Conservation (phyloP, 371 early-diverging fungal genomes). For the Mucor mucedo region DNA sequence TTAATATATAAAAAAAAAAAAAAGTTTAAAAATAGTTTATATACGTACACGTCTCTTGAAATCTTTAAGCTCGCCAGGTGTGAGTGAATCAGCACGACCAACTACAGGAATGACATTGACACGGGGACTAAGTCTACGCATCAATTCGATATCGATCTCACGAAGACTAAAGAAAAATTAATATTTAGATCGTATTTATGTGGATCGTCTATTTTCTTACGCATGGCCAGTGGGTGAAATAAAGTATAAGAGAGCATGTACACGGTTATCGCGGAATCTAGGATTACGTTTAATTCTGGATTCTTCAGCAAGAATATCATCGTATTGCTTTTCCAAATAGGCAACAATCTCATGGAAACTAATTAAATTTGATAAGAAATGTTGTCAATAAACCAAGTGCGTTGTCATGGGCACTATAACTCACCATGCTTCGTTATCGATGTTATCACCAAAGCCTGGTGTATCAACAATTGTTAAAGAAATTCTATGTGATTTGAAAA, state of each 20-base stretch:
- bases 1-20: too few relatives aligned
- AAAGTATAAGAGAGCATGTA: conserved; percentile 98
- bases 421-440: conserved; percentile 80
- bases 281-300: conserved; percentile 94
- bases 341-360: conserved; percentile 86
- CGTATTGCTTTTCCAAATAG: conserved; percentile 95
- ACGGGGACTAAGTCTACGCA: conserved; percentile 90
- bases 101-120: conserved; percentile 96
- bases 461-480: conserved; percentile 86
- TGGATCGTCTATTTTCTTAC: conserved; percentile 34
- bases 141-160: conserved; percentile 97
- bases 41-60: conserved; percentile 81
- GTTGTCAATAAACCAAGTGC: not conserved
- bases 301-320: conserved; percentile 95
- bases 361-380: conserved; percentile 25
- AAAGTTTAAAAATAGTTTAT: not conserved
- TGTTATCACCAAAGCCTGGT: conserved; percentile 96
- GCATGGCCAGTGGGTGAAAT: conserved; percentile 97
- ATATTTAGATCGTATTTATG: not conserved
- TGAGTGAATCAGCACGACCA: conserved; percentile 80
- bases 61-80: conserved; percentile 72
- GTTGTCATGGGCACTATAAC: not conserved
- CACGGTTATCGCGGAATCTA: conserved; percentile 95
- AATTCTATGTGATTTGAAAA: conserved; percentile 10
- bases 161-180: conserved; percentile 66